Base-by-base conservation (phyloP, 2,329 filamentous ascomycete genomes). In the Aspergillus aculeatus region DNA sequence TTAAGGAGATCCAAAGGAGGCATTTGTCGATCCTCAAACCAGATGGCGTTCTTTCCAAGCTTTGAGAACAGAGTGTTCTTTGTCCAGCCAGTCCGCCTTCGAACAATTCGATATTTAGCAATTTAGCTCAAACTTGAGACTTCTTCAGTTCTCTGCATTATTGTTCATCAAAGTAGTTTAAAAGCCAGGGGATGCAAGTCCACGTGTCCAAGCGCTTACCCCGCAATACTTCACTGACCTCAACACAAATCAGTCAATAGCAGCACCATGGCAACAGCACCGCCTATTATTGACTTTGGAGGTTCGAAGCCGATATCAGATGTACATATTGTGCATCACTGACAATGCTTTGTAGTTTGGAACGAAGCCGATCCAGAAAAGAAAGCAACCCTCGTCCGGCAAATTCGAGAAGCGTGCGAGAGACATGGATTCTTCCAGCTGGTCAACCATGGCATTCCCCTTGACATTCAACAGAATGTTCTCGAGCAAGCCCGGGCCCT, bases 391-490 rank as follows among this genome's bases (percentile, higher is more conserved):
- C 50, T 60, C 12, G 24, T 60, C 12, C 44, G 31, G 3, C 57
- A 78, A 50, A 72, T 82, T 32, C 73, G 78, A 5, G 64, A 71
- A 31, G 78, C 78, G 53, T 82, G 80, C 62, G 69, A 75, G 19
- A 77, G 72, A 64, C 82, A 74, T 35, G 82, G 83, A 4, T 84
- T 84, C 70, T 84, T 85, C 71, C 81, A 83, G 64, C 77, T 85
- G 53, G 74, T 75, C 7, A 79, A 79, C 10, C 83, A 85, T 66
- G 72, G 76, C 2, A 74, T 85, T 4, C 70, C 80, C 1, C 61
- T 72, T 6, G 62, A 66, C 7, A 68, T 81, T 16, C 81, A 81
- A 63, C 62, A 75, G 10, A 68, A 68, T 2, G 75, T 79, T 2
- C 74, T 85, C 60, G 63, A 75, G 21, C 73, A 75, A 2, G 73